Evolutionary conservation across 2,329 filamentous ascomycete species (phyloP).

Genomic region (Exserohilum rostratum): DNA sequence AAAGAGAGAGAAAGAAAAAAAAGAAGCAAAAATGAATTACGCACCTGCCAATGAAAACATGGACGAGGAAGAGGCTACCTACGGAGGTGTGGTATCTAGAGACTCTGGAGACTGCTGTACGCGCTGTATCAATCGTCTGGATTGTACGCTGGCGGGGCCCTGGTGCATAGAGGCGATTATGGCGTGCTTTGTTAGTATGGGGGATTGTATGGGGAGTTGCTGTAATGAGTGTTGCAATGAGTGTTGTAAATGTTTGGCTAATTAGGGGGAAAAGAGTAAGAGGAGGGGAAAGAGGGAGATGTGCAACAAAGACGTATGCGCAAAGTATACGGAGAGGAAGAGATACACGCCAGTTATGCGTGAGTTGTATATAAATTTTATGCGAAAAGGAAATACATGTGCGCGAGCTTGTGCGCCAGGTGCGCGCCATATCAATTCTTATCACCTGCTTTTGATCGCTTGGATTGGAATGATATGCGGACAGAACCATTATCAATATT

Average conservation of each 20-base stretch:
- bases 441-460: too few relatives aligned
- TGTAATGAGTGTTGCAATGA: not conserved
- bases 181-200: constrained; percentile 5
- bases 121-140: constrained; percentile 4
- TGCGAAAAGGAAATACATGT: too few relatives aligned
- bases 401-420: too few relatives aligned
- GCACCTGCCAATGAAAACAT: constrained; percentile 2
- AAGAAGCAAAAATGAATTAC: constrained; percentile 19
- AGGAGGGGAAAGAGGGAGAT: too few relatives aligned
- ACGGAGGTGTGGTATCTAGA: not conserved
- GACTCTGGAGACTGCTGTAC: constrained; percentile 16
- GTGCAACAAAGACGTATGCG: too few relatives aligned
- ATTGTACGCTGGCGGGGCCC: constrained; percentile 12
- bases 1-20: not conserved
- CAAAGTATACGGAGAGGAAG: too few relatives aligned
- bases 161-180: constrained; percentile 10
- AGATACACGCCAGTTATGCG: too few relatives aligned
- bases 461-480: too few relatives aligned
- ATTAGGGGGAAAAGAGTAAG: too few relatives aligned
- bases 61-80: constrained; percentile 9
- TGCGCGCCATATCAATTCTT: too few relatives aligned
- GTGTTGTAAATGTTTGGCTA: constrained; percentile 1
- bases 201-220: not conserved
- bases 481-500: too few relatives aligned
- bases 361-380: too few relatives aligned